Base-by-base conservation (phyloP, 176 grass and related monocot genomes). In the Panicum miliaceum region DNA sequence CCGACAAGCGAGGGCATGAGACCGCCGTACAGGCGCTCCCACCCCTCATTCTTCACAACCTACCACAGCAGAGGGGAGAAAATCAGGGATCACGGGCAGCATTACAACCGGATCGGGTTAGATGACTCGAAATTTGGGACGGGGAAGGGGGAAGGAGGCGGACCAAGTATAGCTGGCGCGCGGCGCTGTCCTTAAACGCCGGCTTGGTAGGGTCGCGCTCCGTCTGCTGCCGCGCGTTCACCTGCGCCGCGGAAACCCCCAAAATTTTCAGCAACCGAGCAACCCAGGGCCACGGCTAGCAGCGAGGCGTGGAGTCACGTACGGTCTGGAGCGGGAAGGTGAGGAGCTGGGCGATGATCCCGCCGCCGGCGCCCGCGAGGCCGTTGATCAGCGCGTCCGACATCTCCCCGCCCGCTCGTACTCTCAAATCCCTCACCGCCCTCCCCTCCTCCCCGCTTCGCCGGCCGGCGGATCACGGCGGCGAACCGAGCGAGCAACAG, bases 141-240 rank as follows among this genome's bases (percentile, higher is more conserved):
- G 6, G 38, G 32, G 52, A 59, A 26, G 50, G 32, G 37, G 67
- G n/a, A 38, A 65, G 72, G 82, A 86, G 42, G 54, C 23, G 40
- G 40, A 94, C 91, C 89, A 89, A 82, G 66, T 84, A 95, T 75
- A 98, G 68, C 77, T 92, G 96, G 32, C 85, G 91, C 34, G 91
- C 59, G 84, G 93, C 90, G 65, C 96, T 83, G 85, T 93, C 85
- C 77, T 85, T 93, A 74, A 79, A 88, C 74, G 85, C 76, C 77
- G 92, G 77, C 57, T 91, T 88, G 82, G 89, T 83, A 19, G 91
- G 85, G 81, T 98, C 91, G 73, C 89, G 91, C 85, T 95, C 96
- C 64, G 88, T 98, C 93, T 98, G 96, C 81, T 96, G 93, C 64
- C 93, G 91, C 62, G 93, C 94, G 88, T 98, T 98, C 76, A 98